These are phyloP conservation scores for Physcomitrellopsis africana DNA, from an alignment of 225 moss, liverwort and hornwort genomes.

Conservation along the genomic window DNA sequence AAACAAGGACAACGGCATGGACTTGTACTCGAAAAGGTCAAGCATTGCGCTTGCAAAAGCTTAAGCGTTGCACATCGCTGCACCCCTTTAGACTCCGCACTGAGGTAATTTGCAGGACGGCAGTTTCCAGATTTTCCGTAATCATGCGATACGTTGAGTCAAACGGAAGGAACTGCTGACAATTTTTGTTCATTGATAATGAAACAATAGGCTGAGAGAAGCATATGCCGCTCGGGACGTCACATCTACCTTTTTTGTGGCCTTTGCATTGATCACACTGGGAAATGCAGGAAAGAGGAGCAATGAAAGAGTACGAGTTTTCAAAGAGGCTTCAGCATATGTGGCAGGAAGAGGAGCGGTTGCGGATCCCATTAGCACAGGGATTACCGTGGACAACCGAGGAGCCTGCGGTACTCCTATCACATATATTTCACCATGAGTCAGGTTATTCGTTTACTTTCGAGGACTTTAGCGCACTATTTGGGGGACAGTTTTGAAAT, in stretches of 20 bases:
- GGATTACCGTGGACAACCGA: constrained; percentile 95
- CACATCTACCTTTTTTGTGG: too few species aligned
- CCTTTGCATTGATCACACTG: not conserved
- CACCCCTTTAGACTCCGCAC: constrained; percentile 86
- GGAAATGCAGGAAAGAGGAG: constrained; percentile 77
- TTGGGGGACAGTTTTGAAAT: not conserved
- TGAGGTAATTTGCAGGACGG: constrained; percentile 50
- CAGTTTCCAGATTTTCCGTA: not conserved
- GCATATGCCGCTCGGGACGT: too few species aligned
- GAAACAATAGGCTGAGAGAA: too few species aligned
- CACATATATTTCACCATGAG: not conserved
- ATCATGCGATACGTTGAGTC: not conserved
- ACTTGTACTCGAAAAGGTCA: constrained; percentile 39
- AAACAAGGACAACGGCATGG: constrained; percentile 38
- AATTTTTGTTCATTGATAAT: too few species aligned
- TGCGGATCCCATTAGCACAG: constrained; percentile 87
- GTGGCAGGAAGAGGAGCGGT: constrained; percentile 74
- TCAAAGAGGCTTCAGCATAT: constrained; percentile 69
- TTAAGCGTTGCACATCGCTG: constrained; percentile 59
- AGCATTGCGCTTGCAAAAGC: constrained; percentile 35
- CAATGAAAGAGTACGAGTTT: constrained; percentile 72
- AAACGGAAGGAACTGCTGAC: not conserved
- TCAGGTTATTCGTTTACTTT: not conserved
- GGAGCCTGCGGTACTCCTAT: constrained; percentile 62
- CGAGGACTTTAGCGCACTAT: too few species aligned